A percentile compares a stretch with the other conserved stretches of the same genome.
Evolutionary conservation across 805 yeast genomes (phyloP).

Genomic region (Candida fluviatilis): DNA sequence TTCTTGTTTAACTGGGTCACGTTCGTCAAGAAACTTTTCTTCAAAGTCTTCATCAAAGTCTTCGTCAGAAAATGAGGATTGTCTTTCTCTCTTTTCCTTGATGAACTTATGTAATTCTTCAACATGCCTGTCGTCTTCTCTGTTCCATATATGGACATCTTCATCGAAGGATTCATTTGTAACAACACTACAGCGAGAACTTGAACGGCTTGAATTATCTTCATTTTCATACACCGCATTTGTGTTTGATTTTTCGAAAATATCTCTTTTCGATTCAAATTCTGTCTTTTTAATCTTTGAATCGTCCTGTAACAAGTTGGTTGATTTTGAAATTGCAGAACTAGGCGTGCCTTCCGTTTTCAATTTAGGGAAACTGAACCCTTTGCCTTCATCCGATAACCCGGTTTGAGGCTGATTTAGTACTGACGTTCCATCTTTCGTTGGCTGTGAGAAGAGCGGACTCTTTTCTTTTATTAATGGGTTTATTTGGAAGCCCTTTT

Average conservation of each 20-base stretch:
- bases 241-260: neutral
- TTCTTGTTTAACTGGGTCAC: constrained; percentile 3
- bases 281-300: neutral
- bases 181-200: neutral
- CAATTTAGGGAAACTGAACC: too few species aligned
- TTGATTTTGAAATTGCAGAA: too few species aligned
- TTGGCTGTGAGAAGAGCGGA: neutral
- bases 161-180: neutral
- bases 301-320: too few species aligned
- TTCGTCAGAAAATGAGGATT: too few species aligned
- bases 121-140: neutral
- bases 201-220: neutral
- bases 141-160: neutral
- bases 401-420: too few species aligned
- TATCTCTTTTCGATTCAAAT: neutral
- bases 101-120: neutral
- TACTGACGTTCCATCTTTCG: neutral
- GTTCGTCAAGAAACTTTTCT: neutral
- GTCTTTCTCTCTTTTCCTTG: neutral
- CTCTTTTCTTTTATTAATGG: neutral
- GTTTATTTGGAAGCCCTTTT: neutral
- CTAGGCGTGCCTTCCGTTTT: too few species aligned
- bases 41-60: neutral
- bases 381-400: too few species aligned
- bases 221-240: neutral